phyloP scores from a whole-genome alignment of 106 monocot species.

The Allium fistulosum region DNA sequence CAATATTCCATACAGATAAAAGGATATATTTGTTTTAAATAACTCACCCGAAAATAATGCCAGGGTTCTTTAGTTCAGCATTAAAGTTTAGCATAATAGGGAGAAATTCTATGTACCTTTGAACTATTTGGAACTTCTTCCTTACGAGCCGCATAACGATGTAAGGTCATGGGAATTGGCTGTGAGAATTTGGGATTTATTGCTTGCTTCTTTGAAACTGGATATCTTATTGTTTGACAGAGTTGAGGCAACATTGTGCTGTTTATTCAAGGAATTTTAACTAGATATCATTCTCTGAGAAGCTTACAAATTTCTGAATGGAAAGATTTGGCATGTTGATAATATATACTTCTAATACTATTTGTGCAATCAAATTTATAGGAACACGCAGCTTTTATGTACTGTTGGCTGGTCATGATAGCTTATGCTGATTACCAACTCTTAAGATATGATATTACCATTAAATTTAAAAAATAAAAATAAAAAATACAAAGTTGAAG shows the following conservation, averaged over 20 bases:
- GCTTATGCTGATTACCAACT: neutral
- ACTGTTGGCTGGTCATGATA: neutral
- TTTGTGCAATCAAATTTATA: neutral
- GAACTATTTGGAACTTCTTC: slow-evolving; percentile 21
- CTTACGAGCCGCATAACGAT: slow-evolving; percentile 8
- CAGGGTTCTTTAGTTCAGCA: neutral
- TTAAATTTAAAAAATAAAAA: no score
- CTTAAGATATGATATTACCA: neutral
- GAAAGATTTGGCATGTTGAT: neutral
- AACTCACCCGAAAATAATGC: neutral
- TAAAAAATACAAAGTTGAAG: neutral
- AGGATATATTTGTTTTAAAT: neutral
- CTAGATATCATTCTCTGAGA: neutral
- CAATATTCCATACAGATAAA: neutral
- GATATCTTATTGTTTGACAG: slow-evolving; percentile 7
- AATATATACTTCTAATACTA: neutral
- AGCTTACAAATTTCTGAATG: neutral
- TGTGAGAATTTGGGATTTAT: slow-evolving; percentile 19
- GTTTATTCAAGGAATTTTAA: neutral
- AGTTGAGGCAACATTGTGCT: slow-evolving; percentile 21
- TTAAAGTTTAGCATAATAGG: neutral
- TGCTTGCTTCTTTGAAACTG: slow-evolving; percentile 17
- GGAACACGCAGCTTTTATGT: neutral
- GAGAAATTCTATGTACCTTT: slow-evolving; percentile 20
- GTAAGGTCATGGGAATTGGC: slow-evolving; percentile 19